A percentile compares a stretch with the other conserved stretches of the same genome.
Conservation (phyloP, 2,329 filamentous ascomycete species). For the Monosporascus sp. region DNA sequence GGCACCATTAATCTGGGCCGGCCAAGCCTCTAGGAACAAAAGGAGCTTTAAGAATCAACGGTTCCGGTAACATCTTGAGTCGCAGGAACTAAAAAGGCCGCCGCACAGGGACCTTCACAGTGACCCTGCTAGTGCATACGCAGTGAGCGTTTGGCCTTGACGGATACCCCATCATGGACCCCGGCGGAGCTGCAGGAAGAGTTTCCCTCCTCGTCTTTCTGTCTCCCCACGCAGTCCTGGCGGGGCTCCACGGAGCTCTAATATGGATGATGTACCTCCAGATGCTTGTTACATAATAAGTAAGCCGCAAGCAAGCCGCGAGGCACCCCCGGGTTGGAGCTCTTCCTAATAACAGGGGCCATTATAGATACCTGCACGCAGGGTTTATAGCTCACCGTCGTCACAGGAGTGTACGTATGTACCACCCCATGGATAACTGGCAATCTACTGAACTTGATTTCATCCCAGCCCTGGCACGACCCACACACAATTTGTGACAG, state of each 20-base stretch:
- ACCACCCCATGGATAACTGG: conserved; percentile 27
- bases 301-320: not conserved
- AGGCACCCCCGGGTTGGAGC: conserved; percentile 26
- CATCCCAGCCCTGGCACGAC: conserved; percentile 40
- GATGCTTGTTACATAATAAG: conserved; percentile 18
- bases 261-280: not conserved
- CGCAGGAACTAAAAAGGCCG: not conserved
- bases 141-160: not conserved
- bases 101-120: not conserved
- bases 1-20: conserved; percentile 13
- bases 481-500: conserved; percentile 54
- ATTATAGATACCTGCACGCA: conserved; percentile 31
- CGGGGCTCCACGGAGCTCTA: not conserved
- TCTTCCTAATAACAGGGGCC: conserved; percentile 34
- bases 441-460: conserved; percentile 29
- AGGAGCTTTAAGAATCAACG: not conserved
- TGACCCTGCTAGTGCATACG: not conserved
- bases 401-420: conserved; percentile 17
- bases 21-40: conserved; percentile 9
- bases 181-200: not conserved
- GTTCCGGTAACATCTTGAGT: not conserved
- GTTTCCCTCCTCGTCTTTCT: not conserved
- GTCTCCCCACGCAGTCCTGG: not conserved
- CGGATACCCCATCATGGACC: not conserved
- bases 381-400: not conserved